A percentile compares a stretch with the other conserved stretches of the same genome.
These are phyloP conservation scores for Boletus tylopilopsis DNA, from an alignment of 768 basidiomycete species.

Conservation along the genomic window DNA sequence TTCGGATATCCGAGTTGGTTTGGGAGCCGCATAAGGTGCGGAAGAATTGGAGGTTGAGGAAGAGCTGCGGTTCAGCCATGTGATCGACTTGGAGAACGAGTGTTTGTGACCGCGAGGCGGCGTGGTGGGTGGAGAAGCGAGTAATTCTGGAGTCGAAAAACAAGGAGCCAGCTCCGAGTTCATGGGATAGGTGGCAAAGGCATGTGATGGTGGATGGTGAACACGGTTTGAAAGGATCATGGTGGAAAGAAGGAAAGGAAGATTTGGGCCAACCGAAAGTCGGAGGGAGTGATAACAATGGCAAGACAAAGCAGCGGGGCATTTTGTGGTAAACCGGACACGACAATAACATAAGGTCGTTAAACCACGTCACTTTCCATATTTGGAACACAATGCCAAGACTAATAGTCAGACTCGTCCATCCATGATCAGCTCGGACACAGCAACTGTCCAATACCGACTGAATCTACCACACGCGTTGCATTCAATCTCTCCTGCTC, in stretches of 20 bases:
- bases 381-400: conserved; percentile 24
- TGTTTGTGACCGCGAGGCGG: conserved; percentile 32
- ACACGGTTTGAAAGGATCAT: conserved; percentile 26
- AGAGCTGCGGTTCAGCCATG: conserved; percentile 40
- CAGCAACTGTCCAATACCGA: conserved; percentile 41
- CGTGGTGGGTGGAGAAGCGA: conserved; percentile 29
- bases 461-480: conserved; percentile 47
- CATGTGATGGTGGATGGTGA: no score
- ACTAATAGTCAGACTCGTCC: no score
- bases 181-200: conserved; percentile 7
- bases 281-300: conserved; percentile 5
- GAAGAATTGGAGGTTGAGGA: conserved; percentile 28
- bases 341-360: conserved; percentile 15
- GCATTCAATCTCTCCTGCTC: conserved; percentile 47
- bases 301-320: conserved; percentile 7
- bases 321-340: conserved; percentile 5
- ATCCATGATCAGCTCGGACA: conserved; percentile 2
- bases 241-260: conserved; percentile 6
- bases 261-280: no score
- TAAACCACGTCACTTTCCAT: conserved; percentile 27
- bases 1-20: conserved; percentile 43
- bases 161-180: conserved; percentile 28
- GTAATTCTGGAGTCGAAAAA: conserved; percentile 13
- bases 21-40: conserved; percentile 31
- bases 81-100: conserved; percentile 39